phyloP scores from a whole-genome alignment of 2,329 filamentous ascomycete species.

The Colletotrichum theobromicola region DNA sequence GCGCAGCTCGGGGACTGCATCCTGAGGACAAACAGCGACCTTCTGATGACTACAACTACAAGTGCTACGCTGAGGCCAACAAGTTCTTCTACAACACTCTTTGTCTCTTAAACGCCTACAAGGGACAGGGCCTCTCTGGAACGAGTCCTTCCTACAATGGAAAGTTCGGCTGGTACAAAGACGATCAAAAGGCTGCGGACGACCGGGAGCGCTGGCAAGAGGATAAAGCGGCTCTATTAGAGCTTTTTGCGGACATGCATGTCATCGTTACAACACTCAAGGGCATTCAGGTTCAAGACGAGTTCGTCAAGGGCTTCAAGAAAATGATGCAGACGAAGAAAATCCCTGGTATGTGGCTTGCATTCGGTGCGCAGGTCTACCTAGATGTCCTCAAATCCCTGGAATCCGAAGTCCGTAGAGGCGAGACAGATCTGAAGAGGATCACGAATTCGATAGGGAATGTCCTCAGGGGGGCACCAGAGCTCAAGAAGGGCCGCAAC shows the following conservation, averaged over 20 bases:
- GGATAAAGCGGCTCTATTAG: constrained; percentile 19
- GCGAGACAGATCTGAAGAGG: neutral
- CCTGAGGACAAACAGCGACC: neutral
- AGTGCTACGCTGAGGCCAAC: neutral
- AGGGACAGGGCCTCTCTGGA: neutral
- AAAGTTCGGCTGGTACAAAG: constrained; percentile 24
- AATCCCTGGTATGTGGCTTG: constrained; percentile 18
- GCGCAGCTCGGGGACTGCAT: neutral
- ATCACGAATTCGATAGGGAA: neutral
- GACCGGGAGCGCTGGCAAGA: neutral
- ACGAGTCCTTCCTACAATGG: constrained; percentile 21
- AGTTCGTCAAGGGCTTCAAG: constrained; percentile 20
- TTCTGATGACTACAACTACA: neutral
- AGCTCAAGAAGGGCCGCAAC: neutral
- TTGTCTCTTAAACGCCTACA: neutral
- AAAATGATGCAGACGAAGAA: neutral
- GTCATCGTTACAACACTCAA: constrained; percentile 4
- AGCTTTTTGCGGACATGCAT: constrained; percentile 16
- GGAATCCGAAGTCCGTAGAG: neutral
- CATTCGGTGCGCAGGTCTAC: constrained; percentile 23
- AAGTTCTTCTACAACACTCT: neutral
- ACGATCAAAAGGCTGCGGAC: neutral
- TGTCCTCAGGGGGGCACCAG: neutral
- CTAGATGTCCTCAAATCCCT: constrained; percentile 23
- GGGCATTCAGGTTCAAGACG: constrained; percentile 21